Conservation (phyloP, 2,329 filamentous ascomycete species). For the Diaporthe nobilis region DNA sequence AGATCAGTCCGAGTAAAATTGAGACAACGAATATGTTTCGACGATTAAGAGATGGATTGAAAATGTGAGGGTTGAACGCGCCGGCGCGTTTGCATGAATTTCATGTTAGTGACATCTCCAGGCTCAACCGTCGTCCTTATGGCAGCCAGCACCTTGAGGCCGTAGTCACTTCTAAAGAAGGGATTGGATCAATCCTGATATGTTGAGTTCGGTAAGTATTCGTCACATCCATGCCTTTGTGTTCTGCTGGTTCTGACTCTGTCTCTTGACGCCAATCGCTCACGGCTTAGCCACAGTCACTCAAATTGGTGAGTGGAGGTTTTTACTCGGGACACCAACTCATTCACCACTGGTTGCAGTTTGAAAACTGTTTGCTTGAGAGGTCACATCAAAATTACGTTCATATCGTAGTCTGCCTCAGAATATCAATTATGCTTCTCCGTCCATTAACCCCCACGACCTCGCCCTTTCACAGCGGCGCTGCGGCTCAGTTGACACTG, state of each 20-base stretch:
- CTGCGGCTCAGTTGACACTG: slow-evolving; percentile 58
- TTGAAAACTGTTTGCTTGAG: not conserved
- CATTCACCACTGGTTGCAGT: not conserved
- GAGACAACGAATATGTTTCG: not conserved
- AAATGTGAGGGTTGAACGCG: not conserved
- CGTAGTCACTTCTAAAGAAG: not conserved
- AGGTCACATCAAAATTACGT: not conserved
- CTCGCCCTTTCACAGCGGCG: not conserved
- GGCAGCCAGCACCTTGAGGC: not conserved
- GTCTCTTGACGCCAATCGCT: not conserved
- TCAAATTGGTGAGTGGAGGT: not conserved
- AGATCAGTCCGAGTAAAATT: not conserved
- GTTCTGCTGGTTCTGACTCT: not conserved
- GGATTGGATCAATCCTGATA: too few species aligned
- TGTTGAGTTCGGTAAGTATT: too few species aligned
- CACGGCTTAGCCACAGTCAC: not conserved
- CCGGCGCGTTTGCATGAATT: slow-evolving; percentile 19
- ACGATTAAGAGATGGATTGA: not conserved
- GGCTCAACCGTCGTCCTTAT: not conserved
- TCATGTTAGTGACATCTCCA: not conserved
- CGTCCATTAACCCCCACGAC: not conserved
- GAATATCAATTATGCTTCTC: slow-evolving; percentile 17
- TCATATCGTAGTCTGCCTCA: not conserved
- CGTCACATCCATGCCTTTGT: not conserved
- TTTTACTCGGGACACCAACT: not conserved